phyloP scores from a whole-genome alignment of 2,329 filamentous ascomycete genomes.

The Raffaelea ambrosiae region DNA sequence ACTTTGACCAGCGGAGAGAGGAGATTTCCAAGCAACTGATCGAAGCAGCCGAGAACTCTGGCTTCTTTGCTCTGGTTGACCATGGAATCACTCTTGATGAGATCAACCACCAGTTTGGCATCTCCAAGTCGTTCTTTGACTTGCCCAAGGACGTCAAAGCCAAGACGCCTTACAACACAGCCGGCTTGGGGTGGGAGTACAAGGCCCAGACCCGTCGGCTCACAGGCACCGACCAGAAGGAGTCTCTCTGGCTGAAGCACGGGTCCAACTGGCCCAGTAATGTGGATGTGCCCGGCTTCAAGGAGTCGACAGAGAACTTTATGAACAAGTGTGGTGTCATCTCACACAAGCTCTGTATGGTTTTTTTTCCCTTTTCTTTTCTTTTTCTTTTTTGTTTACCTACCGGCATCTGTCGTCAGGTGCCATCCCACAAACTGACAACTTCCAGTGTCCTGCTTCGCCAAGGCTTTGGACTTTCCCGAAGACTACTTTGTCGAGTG shows the following conservation, averaged over 20 bases:
- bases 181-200: too few relatives aligned
- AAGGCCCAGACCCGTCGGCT: too few relatives aligned
- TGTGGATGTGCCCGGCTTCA: not conserved
- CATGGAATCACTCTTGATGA: slow-evolving; percentile 31
- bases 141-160: slow-evolving; percentile 40
- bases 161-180: not conserved
- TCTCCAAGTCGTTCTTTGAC: slow-evolving; percentile 38
- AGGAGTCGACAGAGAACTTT: not conserved
- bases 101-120: slow-evolving; percentile 31
- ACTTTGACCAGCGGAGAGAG: slow-evolving; percentile 41
- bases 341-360: not conserved
- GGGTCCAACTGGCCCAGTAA: not conserved
- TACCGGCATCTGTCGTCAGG: too few relatives aligned
- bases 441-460: not conserved
- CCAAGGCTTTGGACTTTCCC: not conserved
- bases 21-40: slow-evolving; percentile 43
- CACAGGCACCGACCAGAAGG: slow-evolving; percentile 1
- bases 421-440: not conserved
- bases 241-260: not conserved
- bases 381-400: too few relatives aligned
- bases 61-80: slow-evolving; percentile 47
- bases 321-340: not conserved
- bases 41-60: slow-evolving; percentile 44
- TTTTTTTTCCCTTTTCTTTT: too few relatives aligned
- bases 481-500: not conserved